These are phyloP conservation scores for Mycena kentingensis DNA, from an alignment of 768 basidiomycete species.

Conservation along the genomic window DNA sequence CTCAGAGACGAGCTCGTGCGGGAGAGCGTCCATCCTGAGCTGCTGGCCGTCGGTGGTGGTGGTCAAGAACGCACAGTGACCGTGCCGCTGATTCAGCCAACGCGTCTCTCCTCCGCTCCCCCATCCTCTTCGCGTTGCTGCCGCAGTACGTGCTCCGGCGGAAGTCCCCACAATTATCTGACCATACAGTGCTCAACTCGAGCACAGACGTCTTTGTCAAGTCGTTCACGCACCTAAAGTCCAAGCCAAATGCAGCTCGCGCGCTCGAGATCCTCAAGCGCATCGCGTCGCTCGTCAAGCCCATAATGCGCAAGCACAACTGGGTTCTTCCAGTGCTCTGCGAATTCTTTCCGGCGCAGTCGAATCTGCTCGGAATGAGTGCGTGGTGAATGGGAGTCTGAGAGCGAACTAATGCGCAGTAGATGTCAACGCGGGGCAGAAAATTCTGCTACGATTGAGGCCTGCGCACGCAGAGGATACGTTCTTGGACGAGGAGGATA, in stretches of 20 bases:
- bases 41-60: no score
- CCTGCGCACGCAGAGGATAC: conserved; percentile 66
- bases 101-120: no score
- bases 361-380: conserved; percentile 63
- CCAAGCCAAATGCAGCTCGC: conserved; percentile 62
- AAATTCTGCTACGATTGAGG: conserved; percentile 82
- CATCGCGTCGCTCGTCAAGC: conserved; percentile 82
- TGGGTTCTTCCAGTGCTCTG: conserved; percentile 81
- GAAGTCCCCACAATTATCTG: neutral
- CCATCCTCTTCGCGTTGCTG: no score
- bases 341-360: conserved; percentile 84
- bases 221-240: conserved; percentile 72
- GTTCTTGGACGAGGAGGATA: conserved; percentile 73
- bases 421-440: conserved; percentile 80
- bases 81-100: no score
- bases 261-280: conserved; percentile 70
- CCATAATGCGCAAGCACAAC: conserved; percentile 84
- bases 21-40: conserved; percentile 8
- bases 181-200: neutral
- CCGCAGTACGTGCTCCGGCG: no score
- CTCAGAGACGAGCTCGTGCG: conserved; percentile 6
- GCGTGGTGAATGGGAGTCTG: conserved; percentile 26
- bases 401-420: conserved; percentile 1
- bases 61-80: no score
- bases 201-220: conserved; percentile 55